Base-by-base conservation (phyloP, 1,284 basidiomycete genomes). In the Ceratobasidium sp. region DNA sequence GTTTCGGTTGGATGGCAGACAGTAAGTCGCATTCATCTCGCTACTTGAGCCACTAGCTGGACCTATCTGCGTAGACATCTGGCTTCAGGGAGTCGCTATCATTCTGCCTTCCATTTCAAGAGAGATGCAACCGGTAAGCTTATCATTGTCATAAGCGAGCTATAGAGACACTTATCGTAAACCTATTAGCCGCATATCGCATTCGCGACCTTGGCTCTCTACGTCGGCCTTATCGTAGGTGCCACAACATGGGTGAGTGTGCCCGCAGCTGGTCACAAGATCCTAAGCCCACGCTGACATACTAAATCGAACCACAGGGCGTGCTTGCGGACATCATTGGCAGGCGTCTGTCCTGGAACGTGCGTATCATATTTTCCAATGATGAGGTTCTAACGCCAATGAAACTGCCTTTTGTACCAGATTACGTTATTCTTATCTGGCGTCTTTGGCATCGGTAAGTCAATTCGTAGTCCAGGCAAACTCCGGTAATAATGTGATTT, bases 391-490 rank as follows among this genome's bases (percentile, higher is more conserved):
- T 67, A 11, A 33, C 39, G 65, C 54, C 47, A 33, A 73, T 58
- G 35, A 28, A 73, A 49, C 28, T 61, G 31, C 56, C 68, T 60
- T n/a, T 35, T 61, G 49, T 20, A 49, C 28, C 86, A 91, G 79
- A 86, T 86, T 13, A 91, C 90, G 0, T 83, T 92, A 28, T 87
- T 90, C 80, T 82, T 91, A 65, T 85, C 85, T 33, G 89, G 88
- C 42, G 81, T 90, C 0, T 91, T 91, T 79, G 90, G 89, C 17
- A 84, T 90, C 64, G n/a, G n/a, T n/a, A n/a, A n/a, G n/a, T n/a
- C n/a, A n/a, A n/a, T n/a, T n/a, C n/a, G n/a, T n/a, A n/a, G n/a
- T n/a, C n/a, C n/a, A n/a, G n/a, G n/a, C n/a, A n/a, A n/a, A n/a
- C n/a, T n/a, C n/a, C n/a, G n/a, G n/a, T n/a, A n/a, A n/a, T n/a